Percentiles rank a stretch among this genome's conserved stretches.
These are phyloP conservation scores for Pelargonium exstipulatum DNA, from an alignment of 441 rosid species.

Conservation along the genomic window DNA sequence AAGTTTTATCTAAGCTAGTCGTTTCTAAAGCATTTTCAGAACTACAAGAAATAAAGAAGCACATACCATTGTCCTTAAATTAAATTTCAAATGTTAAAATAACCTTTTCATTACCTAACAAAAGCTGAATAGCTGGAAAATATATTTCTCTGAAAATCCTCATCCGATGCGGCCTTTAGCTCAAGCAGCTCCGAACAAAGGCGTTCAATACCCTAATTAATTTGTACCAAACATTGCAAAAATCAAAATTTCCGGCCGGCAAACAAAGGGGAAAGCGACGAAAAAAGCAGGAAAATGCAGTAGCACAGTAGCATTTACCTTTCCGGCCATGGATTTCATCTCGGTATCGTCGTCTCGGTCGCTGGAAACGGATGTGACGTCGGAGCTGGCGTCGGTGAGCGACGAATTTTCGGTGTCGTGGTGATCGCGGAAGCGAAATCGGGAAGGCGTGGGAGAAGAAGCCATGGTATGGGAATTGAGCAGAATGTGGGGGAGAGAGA, in stretches of 20 bases:
- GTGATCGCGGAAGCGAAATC: slow-evolving; percentile 51
- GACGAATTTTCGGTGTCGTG: slow-evolving; percentile 26
- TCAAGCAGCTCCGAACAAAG: slow-evolving; percentile 55
- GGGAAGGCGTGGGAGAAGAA: slow-evolving; percentile 28
- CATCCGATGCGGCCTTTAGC: slow-evolving; percentile 52
- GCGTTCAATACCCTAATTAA: slow-evolving; percentile 25
- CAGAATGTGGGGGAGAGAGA: no score
- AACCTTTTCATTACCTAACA: slow-evolving; percentile 34
- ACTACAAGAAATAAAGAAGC: background rate
- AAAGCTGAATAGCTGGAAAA: slow-evolving; percentile 42
- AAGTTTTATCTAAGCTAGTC: no score
- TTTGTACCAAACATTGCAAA: background rate
- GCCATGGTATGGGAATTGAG: slow-evolving; percentile 30
- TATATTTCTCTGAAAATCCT: slow-evolving; percentile 48
- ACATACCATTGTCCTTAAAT: background rate
- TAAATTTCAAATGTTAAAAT: background rate
- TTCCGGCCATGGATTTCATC: slow-evolving; percentile 54
- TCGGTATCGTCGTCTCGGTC: slow-evolving; percentile 32
- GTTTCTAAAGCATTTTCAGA: no score
- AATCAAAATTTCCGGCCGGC: background rate
- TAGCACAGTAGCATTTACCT: slow-evolving; percentile 25
- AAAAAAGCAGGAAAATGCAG: background rate
- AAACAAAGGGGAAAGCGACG: background rate
- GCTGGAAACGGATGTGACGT: slow-evolving; percentile 32
- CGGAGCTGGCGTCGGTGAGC: slow-evolving; percentile 32